Evolutionary conservation across 176 grass and related monocot species (phyloP).

Genomic region (Aegilops tauschii): DNA sequence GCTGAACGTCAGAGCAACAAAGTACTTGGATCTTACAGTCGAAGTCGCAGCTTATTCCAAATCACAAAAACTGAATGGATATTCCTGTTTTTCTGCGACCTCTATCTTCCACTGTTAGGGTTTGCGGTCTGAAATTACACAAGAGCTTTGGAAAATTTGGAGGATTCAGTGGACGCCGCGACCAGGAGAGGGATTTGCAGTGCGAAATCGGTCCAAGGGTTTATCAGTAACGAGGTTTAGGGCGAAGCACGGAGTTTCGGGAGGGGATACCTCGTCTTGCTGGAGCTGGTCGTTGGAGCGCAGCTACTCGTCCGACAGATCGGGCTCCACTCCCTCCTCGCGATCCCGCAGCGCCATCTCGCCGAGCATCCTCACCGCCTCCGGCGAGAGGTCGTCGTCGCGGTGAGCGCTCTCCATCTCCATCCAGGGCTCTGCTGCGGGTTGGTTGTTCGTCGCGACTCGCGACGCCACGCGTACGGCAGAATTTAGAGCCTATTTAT

Average conservation of each 20-base stretch:
- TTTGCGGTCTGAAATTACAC: too few relatives aligned
- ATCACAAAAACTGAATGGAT: not conserved
- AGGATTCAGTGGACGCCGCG: not conserved
- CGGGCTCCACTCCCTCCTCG: constrained; percentile 13
- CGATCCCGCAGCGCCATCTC: not conserved
- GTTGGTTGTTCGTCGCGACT: too few relatives aligned
- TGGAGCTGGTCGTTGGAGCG: constrained; percentile 37
- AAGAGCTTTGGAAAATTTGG: too few relatives aligned
- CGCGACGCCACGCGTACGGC: too few relatives aligned
- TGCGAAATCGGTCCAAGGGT: not conserved
- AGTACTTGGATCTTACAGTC: not conserved
- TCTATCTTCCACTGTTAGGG: too few relatives aligned
- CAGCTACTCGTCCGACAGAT: constrained; percentile 31
- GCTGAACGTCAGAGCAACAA: not conserved
- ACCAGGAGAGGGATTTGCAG: too few relatives aligned
- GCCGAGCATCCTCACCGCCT: constrained; percentile 4
- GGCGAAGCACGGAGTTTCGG: not conserved
- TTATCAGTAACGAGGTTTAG: not conserved
- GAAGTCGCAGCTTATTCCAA: not conserved
- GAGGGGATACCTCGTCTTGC: not conserved
- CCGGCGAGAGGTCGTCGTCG: not conserved
- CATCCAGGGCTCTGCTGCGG: not conserved
- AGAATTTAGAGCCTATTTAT: too few relatives aligned
- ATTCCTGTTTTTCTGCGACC: not conserved
- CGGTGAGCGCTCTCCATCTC: not conserved